Conservation (phyloP, 2,329 filamentous ascomycete genomes). For the Penicillium crustosum region DNA sequence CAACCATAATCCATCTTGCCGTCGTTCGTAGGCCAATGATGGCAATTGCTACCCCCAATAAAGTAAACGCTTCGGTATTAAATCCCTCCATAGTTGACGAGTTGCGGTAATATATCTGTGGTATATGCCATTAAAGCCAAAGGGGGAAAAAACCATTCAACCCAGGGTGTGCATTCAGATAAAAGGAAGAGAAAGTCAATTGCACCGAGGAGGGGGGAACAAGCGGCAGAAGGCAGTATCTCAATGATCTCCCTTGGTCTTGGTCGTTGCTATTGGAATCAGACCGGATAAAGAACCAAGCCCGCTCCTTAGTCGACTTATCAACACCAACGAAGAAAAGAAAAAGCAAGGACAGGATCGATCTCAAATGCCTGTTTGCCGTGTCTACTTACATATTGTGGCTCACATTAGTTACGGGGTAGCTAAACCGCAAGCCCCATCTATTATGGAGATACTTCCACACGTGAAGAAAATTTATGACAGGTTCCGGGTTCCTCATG, state of each 20-base stretch:
- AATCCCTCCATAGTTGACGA: constrained; percentile 33
- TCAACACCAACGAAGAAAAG: constrained; percentile 12
- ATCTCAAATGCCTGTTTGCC: neutral
- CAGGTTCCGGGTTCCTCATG: neutral
- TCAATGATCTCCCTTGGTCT: constrained; percentile 3
- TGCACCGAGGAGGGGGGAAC: neutral
- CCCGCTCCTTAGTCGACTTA: constrained; percentile 18
- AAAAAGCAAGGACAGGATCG: constrained; percentile 3
- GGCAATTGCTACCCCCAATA: constrained; percentile 52
- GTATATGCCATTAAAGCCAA: neutral
- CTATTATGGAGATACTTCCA: neutral
- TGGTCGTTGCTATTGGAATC: constrained; percentile 25
- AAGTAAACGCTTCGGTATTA: constrained; percentile 50
- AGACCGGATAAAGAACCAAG: constrained; percentile 23
- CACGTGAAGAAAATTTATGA: neutral
- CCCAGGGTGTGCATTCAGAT: constrained; percentile 16
- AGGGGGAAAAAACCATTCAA: neutral
- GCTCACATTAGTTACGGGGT: no score
- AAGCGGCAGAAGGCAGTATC: constrained; percentile 7
- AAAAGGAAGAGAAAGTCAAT: constrained; percentile 16
- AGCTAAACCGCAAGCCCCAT: neutral
- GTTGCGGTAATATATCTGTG: neutral
- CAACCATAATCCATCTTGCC: constrained; percentile 50
- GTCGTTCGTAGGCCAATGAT: constrained; percentile 54
- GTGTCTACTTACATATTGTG: neutral